Evolutionary conservation across 768 basidiomycete genomes (phyloP).

Genomic region (Hysterangium stoloniferum): DNA sequence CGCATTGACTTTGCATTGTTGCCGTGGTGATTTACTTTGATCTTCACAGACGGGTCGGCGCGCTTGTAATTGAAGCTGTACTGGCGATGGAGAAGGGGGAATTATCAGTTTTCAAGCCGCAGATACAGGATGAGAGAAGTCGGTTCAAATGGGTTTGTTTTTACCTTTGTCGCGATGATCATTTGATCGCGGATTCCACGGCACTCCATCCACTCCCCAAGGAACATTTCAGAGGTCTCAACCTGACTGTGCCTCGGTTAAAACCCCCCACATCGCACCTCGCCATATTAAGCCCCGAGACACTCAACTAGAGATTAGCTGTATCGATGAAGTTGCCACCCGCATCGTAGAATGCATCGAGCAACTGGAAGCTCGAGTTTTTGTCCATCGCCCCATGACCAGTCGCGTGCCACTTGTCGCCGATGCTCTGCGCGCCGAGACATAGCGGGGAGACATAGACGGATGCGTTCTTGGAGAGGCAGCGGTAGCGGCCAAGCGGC

Average conservation of each 20-base stretch:
- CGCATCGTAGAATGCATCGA: constrained; percentile 22
- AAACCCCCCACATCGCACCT: too few relatives aligned
- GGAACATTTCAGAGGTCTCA: constrained; percentile 25
- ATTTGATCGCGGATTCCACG: constrained; percentile 30
- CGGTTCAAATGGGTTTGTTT: neutral
- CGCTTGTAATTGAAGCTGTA: constrained; percentile 27
- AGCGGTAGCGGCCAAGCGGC: constrained; percentile 27
- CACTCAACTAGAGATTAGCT: constrained; percentile 27
- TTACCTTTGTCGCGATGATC: constrained; percentile 24
- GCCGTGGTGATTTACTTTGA: constrained; percentile 26
- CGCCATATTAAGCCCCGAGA: too few relatives aligned
- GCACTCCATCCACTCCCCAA: constrained; percentile 36
- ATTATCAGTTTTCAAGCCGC: constrained; percentile 15
- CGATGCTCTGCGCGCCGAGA: constrained; percentile 38
- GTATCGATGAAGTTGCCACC: constrained; percentile 29
- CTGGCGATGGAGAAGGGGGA: too few relatives aligned
- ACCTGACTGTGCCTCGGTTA: too few relatives aligned
- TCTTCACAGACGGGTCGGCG: constrained; percentile 16
- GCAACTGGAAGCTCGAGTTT: constrained; percentile 23
- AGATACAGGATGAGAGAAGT: neutral
- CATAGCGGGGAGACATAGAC: constrained; percentile 36
- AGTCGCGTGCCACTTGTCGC: constrained; percentile 28
- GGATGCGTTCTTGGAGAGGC: constrained; percentile 29
- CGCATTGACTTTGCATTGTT: constrained; percentile 15
- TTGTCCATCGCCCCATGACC: constrained; percentile 23